A percentile compares a stretch with the other conserved stretches of the same genome.
These are phyloP conservation scores for Torulaspora microellipsoides DNA, from an alignment of 805 yeast species.

Conservation along the genomic window DNA sequence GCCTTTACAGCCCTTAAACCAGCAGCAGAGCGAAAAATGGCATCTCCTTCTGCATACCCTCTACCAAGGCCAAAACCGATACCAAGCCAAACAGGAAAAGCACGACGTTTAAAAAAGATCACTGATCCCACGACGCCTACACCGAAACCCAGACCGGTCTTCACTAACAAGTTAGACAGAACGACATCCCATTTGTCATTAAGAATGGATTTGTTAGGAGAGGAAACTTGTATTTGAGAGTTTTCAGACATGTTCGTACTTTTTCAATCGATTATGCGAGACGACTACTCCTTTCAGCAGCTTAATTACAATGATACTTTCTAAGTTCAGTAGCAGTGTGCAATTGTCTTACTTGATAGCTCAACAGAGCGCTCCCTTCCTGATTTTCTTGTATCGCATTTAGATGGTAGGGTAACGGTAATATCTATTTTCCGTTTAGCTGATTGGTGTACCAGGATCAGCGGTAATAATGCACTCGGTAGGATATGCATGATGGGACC, in stretches of 20 bases:
- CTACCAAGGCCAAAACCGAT: constrained; percentile 97
- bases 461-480: too few relatives aligned
- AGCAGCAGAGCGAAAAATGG: constrained; percentile 81
- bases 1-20: constrained; percentile 75
- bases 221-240: constrained; percentile 8
- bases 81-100: constrained; percentile 98
- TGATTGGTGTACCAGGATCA: constrained; percentile 3
- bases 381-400: too few relatives aligned
- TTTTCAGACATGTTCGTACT: constrained; percentile 5
- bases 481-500: too few relatives aligned
- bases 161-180: constrained; percentile 87
- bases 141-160: constrained; percentile 94
- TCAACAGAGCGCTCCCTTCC: too few relatives aligned
- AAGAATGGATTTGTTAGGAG: constrained; percentile 46
- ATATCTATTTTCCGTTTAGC: background rate
- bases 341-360: too few relatives aligned
- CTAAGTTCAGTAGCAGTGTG: too few relatives aligned
- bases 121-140: constrained; percentile 93
- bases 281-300: too few relatives aligned
- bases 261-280: too few relatives aligned
- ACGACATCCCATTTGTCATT: constrained; percentile 93
- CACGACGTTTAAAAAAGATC: constrained; percentile 83
- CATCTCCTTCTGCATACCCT: constrained; percentile 97
- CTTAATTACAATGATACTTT: too few relatives aligned
- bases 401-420: constrained; percentile 1